Conservation (phyloP, 2,329 filamentous ascomycete genomes). For the Penicillium sp. region DNA sequence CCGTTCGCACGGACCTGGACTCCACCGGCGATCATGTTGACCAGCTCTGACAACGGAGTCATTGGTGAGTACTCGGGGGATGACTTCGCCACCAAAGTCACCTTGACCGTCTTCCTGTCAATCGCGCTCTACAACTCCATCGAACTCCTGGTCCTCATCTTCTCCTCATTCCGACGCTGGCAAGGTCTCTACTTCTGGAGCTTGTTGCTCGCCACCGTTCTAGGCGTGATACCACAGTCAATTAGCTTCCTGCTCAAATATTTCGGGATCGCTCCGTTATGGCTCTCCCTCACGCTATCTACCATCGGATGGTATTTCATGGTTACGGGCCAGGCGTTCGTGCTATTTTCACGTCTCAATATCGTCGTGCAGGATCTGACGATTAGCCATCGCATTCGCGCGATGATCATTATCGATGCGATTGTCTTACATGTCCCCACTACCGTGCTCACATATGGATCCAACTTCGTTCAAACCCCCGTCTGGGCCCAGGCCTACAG, state of each 20-base stretch:
- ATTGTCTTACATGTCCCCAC: slow-evolving; percentile 39
- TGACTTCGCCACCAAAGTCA: slow-evolving; percentile 6
- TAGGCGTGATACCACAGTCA: slow-evolving; percentile 42
- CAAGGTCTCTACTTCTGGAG: slow-evolving; percentile 51
- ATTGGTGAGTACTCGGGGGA: slow-evolving; percentile 8
- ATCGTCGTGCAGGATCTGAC: slow-evolving; percentile 9
- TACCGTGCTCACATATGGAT: slow-evolving; percentile 52
- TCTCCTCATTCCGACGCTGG: slow-evolving; percentile 47
- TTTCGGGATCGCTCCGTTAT: slow-evolving; percentile 7
- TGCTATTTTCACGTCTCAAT: slow-evolving; percentile 7
- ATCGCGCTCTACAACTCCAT: slow-evolving; percentile 24
- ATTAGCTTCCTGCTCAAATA: slow-evolving; percentile 8
- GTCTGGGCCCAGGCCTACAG: slow-evolving; percentile 29
- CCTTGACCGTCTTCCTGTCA: slow-evolving; percentile 7
- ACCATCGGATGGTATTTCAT: slow-evolving; percentile 9
- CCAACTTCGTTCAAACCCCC: slow-evolving; percentile 11
- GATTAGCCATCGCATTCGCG: slow-evolving; percentile 6
- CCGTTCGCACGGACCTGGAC: neutral
- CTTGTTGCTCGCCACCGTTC: slow-evolving; percentile 38
- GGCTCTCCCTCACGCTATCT: slow-evolving; percentile 8
- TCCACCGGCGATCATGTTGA: slow-evolving; percentile 1
- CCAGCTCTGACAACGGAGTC: slow-evolving; percentile 1
- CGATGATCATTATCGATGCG: slow-evolving; percentile 13
- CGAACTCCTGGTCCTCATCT: slow-evolving; percentile 46
- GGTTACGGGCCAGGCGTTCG: slow-evolving; percentile 4